Conservation (phyloP, 345 rosid genomes). For the Syzygium aqueum region DNA sequence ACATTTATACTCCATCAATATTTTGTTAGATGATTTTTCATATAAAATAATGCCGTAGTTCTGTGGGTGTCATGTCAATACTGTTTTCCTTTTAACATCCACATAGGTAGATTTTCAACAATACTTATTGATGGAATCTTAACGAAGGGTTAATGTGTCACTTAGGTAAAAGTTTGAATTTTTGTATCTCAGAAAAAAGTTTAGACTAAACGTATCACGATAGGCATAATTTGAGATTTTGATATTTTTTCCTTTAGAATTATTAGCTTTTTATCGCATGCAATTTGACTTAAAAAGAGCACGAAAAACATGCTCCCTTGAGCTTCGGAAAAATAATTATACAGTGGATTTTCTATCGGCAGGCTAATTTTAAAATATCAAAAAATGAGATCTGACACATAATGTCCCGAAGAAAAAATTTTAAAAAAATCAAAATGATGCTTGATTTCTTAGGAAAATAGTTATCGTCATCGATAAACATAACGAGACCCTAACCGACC, state of each 20-base stretch:
- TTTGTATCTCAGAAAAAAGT: no score
- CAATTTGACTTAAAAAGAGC: not conserved
- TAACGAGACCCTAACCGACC: not conserved
- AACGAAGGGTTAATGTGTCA: no score
- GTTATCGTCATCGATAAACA: not conserved
- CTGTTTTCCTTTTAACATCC: no score
- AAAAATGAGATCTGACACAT: not conserved
- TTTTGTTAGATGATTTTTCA: no score
- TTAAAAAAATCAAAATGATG: not conserved
- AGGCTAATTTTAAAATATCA: not conserved
- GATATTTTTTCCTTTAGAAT: not conserved
- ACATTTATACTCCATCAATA: no score
- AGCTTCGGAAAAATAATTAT: not conserved
- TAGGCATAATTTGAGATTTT: no score
- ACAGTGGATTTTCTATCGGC: not conserved
- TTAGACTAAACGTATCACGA: no score
- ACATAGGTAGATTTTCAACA: no score
- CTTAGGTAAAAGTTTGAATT: no score
- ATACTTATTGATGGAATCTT: no score
- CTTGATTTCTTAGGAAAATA: not conserved
- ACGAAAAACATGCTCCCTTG: not conserved
- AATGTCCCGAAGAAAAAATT: not conserved
- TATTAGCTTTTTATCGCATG: not conserved
- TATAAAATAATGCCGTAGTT: no score
- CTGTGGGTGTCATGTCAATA: no score